Evolutionary conservation across 169 alveolate species (phyloP), one percentile per base, ranked within the genome.

Genomic region (Amoebophrya sp.): DNA sequence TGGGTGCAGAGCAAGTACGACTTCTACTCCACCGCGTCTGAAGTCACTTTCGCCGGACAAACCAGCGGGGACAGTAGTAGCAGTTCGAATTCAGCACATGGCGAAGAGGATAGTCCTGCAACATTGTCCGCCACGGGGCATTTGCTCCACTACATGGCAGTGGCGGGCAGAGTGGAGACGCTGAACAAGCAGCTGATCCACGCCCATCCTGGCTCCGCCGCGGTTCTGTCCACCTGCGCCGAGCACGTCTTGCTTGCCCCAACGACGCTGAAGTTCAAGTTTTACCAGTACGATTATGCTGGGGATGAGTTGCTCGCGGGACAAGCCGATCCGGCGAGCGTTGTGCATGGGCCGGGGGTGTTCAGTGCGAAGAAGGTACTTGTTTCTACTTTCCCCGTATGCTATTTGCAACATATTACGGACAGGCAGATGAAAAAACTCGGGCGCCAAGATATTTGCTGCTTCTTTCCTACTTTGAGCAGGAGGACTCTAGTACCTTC

Each of bases 221-320:
- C 83, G 12, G 39, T 66, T 2, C 18, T 66, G 83, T 66, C 83
- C 38, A 66, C 83, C 7, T 66, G 83, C 35, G 83, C 83, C 38
- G 83, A 66, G 83, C 83, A 66, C 83, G 83, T 66, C 32, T 25
- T 66, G 83, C 32, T 66, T 25, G 83, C 83, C 2, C 83, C 83
- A 25, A 66, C 83, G 7, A n/a, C 35, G 35, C 32, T 66, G 83
- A 66, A 66, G 83, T 7, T 7, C 32, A 2, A 18, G 83, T 66
- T 66, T 25, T 66, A 7, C 83, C 32, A 25, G 32, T 66, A 66
- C 83, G 83, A 66, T n/a, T 66, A 66, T 66, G 83, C 83, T 3
- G 83, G 12, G 12, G 54, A 41, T 41, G 23, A 12, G n/a, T n/a
- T 12, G 54, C 23, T 41, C 54, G 23, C 54, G 54, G 23, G 12